Conservation (phyloP, 768 basidiomycete genomes). For the Lactarius indigo region DNA sequence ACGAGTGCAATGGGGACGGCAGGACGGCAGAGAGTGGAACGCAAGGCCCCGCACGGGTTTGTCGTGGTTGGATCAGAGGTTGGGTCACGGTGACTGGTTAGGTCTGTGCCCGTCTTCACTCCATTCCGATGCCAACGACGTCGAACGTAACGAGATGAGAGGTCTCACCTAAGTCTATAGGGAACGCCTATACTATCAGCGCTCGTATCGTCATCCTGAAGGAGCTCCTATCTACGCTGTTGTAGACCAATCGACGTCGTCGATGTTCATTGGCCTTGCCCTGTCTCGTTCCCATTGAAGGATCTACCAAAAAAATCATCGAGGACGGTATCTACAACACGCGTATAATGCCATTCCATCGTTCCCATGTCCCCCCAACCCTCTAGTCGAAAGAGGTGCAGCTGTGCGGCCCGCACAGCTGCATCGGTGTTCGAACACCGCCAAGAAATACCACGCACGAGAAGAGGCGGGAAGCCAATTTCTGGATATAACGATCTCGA, state of each 20-base stretch:
- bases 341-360: background rate
- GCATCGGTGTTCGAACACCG: too few relatives aligned
- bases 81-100: background rate
- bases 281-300: too few relatives aligned
- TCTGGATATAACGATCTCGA: too few relatives aligned
- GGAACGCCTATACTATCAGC: background rate
- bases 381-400: too few relatives aligned
- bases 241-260: background rate
- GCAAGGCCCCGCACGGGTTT: conserved; percentile 67
- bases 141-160: background rate
- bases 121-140: background rate
- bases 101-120: background rate
- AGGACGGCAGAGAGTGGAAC: conserved; percentile 59
- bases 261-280: too few relatives aligned
- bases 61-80: conserved; percentile 41
- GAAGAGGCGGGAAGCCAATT: too few relatives aligned
- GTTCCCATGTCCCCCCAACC: background rate
- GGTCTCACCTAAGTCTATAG: too few relatives aligned
- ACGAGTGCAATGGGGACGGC: conserved; percentile 60
- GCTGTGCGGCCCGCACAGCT: too few relatives aligned
- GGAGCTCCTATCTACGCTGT: too few relatives aligned
- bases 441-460: too few relatives aligned
- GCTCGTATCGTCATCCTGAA: background rate
- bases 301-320: background rate
- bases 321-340: background rate